These are phyloP conservation scores for Aspergillus transmontanensis DNA, from an alignment of 2,329 filamentous ascomycete species.

Conservation along the genomic window DNA sequence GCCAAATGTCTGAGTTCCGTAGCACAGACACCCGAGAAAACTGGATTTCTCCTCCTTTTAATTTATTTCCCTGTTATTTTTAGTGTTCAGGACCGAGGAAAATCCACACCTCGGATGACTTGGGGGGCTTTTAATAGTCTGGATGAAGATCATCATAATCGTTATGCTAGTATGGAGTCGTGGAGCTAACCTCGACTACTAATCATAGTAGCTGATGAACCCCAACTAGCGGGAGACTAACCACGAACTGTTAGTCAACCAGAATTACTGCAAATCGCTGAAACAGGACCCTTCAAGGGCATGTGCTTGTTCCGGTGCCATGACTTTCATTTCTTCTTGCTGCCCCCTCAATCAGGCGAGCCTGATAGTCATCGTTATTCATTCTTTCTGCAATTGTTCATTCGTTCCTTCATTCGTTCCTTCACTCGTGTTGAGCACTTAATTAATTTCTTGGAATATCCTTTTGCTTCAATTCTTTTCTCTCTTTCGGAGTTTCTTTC, in stretches of 20 bases:
- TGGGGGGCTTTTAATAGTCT: neutral
- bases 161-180: neutral
- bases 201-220: neutral
- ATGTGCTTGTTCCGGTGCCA: neutral
- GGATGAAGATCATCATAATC: constrained; percentile 1
- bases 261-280: constrained; percentile 1
- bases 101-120: neutral
- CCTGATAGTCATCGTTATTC: neutral
- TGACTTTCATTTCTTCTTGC: neutral
- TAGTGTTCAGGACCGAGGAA: neutral
- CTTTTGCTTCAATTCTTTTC: constrained; percentile 7
- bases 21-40: neutral
- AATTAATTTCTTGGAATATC: neutral
- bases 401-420: neutral
- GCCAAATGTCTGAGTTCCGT: neutral
- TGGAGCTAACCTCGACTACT: neutral
- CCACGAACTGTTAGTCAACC: neutral
- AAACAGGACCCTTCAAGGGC: neutral
- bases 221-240: neutral
- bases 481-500: constrained; percentile 2
- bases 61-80: constrained; percentile 2
- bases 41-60: neutral
- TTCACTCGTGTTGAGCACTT: constrained; percentile 2
- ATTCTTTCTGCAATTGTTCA: neutral
- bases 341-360: constrained; percentile 6